Conservation (phyloP, 2,329 filamentous ascomycete genomes). For the Pseudogymnoascus sp. region DNA sequence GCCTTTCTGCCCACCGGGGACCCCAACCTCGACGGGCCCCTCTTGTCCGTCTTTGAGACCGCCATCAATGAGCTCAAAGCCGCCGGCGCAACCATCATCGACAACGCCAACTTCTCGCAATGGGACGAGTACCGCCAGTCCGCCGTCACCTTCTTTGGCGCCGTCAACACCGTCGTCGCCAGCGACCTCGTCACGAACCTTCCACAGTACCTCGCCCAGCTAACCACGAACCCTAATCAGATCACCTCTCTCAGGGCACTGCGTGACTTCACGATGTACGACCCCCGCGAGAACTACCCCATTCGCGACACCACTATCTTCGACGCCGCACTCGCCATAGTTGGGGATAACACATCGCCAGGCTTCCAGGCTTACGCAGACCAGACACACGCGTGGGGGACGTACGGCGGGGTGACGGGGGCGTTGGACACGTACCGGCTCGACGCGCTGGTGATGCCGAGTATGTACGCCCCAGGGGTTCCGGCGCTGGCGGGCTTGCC, state of each 20-base stretch:
- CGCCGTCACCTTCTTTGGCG: conserved; percentile 21
- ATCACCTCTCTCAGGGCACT: conserved; percentile 46
- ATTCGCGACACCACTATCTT: conserved; percentile 50
- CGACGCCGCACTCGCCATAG: conserved; percentile 44
- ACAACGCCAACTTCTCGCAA: conserved; percentile 51
- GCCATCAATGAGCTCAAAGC: conserved; percentile 45
- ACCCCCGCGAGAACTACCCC: conserved; percentile 51
- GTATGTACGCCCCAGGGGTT: conserved; percentile 38
- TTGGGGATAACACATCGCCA: conserved; percentile 49
- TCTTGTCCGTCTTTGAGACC: conserved; percentile 48
- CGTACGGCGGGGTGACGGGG: conserved; percentile 50
- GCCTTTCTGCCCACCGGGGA: conserved; percentile 36
- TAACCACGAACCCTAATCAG: conserved; percentile 51
- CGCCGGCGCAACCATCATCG: conserved; percentile 54
- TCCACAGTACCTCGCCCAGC: conserved; percentile 46
- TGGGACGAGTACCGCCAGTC: conserved; percentile 37
- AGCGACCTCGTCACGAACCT: conserved; percentile 56
- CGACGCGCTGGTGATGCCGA: conserved; percentile 56
- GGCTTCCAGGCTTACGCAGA: conserved; percentile 34
- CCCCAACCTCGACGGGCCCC: conserved; percentile 29
- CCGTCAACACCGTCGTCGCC: conserved; percentile 40
- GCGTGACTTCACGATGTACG: conserved; percentile 47
- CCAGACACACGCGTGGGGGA: neutral
- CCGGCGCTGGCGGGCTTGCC: conserved; percentile 53
- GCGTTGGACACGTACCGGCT: conserved; percentile 49